Conservation (phyloP, 2,329 filamentous ascomycete species). For the Emmonsiellopsis sp. region DNA sequence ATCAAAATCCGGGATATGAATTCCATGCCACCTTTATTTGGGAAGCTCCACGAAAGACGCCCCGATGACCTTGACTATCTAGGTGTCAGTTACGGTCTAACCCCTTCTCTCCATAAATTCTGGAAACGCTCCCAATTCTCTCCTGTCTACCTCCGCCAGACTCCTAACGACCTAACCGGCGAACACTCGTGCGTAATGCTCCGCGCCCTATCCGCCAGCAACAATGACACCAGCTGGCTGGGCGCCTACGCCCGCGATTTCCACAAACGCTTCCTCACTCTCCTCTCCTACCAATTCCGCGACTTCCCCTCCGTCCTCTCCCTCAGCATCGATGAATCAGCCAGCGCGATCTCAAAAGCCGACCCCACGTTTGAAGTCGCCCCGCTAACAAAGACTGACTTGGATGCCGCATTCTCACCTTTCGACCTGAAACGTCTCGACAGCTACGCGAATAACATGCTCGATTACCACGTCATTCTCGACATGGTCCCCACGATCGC, state of each 20-base stretch:
- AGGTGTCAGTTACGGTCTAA: conserved; percentile 91
- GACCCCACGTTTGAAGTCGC: conserved; percentile 47
- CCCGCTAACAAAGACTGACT: conserved; percentile 61
- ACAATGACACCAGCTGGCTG: conserved; percentile 71
- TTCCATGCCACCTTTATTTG: conserved; percentile 87
- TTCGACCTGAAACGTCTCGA: conserved; percentile 94
- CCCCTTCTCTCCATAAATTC: conserved; percentile 80
- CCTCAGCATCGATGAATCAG: conserved; percentile 80
- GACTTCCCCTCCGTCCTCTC: conserved; percentile 69
- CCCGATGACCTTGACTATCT: conserved; percentile 80
- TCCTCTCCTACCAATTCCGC: conserved; percentile 89
- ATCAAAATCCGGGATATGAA: conserved; percentile 83
- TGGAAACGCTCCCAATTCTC: conserved; percentile 85
- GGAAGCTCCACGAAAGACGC: conserved; percentile 73
- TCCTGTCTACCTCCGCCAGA: conserved; percentile 90
- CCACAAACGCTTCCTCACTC: conserved; percentile 80
- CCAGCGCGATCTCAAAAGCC: conserved; percentile 60
- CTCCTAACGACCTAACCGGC: conserved; percentile 88
- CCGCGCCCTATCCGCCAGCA: conserved; percentile 55
- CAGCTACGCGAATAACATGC: conserved; percentile 90
- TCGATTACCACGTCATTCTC: conserved; percentile 95
- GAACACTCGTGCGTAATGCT: conserved; percentile 99
- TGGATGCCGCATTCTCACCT: conserved; percentile 72
- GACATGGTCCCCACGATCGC: conserved; percentile 83
- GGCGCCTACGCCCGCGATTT: conserved; percentile 88